Evolutionary conservation across 139 green algal species (phyloP), one percentile per base, ranked within the genome.

Genomic region (Prasinococcaceae sp.): DNA sequence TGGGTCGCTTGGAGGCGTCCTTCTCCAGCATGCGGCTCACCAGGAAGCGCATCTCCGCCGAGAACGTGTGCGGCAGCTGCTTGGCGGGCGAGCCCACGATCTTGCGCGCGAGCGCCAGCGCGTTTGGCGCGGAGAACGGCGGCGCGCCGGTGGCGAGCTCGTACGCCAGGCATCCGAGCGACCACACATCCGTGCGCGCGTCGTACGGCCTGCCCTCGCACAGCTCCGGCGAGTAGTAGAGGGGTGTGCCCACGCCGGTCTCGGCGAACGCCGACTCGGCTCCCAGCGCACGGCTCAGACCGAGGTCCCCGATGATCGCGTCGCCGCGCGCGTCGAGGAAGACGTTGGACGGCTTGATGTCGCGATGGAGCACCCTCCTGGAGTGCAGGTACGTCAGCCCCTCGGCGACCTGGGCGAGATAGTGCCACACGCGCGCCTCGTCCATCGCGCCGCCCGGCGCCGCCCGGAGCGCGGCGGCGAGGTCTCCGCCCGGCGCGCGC

Each of bases 301-400:
- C 40, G 19, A 47, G 19, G 19, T 47, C 40, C 6, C 40, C 40
- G 10, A 47, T n/a, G n/a, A n/a, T n/a, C n/a, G n/a, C n/a, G n/a
- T n/a, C n/a, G n/a, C n/a, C n/a, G n/a, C n/a, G n/a, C 17, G 25
- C 39, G 44, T 65, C 70, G 25, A 70, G 50, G 23, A 77, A 82
- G 25, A 90, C 61, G 64, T 90, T 90, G 23, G 86, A 81, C 4
- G 81, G 81, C 61, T 90, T 90, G 36, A 90, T 69, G 63, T 90
- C 81, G 32, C 90, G 68, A 60, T 90, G 81, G 28, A 90, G 27
- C 17, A 92, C 63, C 12, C 64, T 46, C 26, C 72, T 41, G n/a
- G 17, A 27, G 60, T 90, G 80, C 26, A 90, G 63, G 51, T 84
- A 81, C 25, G 51, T 25, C 25, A 90, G 63, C 4, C 80, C 81